Evolutionary conservation across 257 asterid species (phyloP).

Genomic region (Coffea canephora): DNA sequence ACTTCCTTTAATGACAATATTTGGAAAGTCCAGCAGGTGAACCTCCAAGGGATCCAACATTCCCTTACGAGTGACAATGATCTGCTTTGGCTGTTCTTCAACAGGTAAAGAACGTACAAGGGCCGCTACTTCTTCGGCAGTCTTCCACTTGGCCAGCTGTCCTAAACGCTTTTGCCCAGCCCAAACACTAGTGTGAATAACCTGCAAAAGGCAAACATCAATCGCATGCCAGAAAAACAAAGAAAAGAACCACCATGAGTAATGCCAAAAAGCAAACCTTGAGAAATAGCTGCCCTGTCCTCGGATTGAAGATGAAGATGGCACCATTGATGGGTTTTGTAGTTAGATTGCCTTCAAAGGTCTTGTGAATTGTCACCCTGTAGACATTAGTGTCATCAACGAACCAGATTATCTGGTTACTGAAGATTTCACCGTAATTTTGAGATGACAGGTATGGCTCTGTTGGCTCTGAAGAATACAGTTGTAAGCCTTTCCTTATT

Average conservation of each 20-base stretch:
- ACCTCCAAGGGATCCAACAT: constrained; percentile 99
- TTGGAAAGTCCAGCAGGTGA: constrained; percentile 96
- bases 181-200: constrained; percentile 99
- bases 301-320: constrained; percentile 90
- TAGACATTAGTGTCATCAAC: constrained; percentile 98
- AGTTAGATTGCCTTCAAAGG: constrained; percentile 94
- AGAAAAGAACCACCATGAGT: not conserved
- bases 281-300: constrained; percentile 92
- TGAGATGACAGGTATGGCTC: constrained; percentile 98
- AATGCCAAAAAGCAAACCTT: constrained; percentile 48
- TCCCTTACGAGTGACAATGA: constrained; percentile 96
- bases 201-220: constrained; percentile 40
- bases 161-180: constrained; percentile 99
- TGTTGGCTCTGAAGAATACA: constrained; percentile 98
- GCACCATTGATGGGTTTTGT: constrained; percentile 99
- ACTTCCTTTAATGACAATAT: constrained; percentile 97
- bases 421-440: constrained; percentile 97
- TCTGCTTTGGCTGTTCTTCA: constrained; percentile 96
- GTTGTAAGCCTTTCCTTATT: constrained; percentile 89
- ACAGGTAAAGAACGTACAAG: constrained; percentile 93
- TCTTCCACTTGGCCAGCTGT: constrained; percentile 99
- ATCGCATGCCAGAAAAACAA: not conserved
- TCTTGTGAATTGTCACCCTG: constrained; percentile 97
- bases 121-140: constrained; percentile 99
- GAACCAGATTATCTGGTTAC: constrained; percentile 98